Conservation (phyloP, 2,329 filamentous ascomycete genomes). For the Fusarium secorum region DNA sequence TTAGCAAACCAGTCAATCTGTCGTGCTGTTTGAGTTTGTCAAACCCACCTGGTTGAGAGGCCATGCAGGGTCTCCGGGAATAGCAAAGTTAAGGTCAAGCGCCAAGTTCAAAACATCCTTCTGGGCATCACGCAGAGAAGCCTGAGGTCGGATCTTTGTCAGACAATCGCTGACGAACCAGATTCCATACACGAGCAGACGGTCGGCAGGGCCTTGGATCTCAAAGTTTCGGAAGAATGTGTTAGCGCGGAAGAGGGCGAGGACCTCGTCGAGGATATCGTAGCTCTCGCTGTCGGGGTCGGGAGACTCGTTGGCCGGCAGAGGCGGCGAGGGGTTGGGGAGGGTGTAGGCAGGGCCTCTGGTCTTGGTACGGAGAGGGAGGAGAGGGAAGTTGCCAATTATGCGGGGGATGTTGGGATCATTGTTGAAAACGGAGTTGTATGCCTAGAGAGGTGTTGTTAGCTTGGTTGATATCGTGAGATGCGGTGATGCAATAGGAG, state of each 20-base stretch:
- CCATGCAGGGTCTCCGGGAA: slow-evolving; percentile 92
- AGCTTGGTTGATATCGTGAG: slow-evolving; percentile 29
- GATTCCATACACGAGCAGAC: slow-evolving; percentile 95
- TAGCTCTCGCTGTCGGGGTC: slow-evolving; percentile 93
- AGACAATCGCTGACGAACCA: slow-evolving; percentile 92
- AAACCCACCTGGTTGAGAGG: slow-evolving; percentile 81
- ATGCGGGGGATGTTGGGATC: slow-evolving; percentile 71
- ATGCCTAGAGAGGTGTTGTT: slow-evolving; percentile 69
- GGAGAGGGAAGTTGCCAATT: slow-evolving; percentile 91
- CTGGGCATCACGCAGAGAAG: slow-evolving; percentile 65
- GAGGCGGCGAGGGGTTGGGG: slow-evolving; percentile 62
- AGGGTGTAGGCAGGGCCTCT: slow-evolving; percentile 94
- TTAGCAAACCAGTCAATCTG: slow-evolving; percentile 1
- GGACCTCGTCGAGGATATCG: slow-evolving; percentile 93
- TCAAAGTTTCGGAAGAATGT: slow-evolving; percentile 99
- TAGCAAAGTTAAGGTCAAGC: slow-evolving; percentile 91
- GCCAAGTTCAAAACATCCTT: slow-evolving; percentile 89
- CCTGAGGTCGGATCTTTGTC: slow-evolving; percentile 81
- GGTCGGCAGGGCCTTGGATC: slow-evolving; percentile 94
- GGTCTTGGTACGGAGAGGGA: slow-evolving; percentile 92
- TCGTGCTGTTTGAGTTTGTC: background rate
- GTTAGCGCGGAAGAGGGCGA: slow-evolving; percentile 94
- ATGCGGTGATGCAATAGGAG: slow-evolving; percentile 22
- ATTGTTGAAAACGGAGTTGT: slow-evolving; percentile 95
- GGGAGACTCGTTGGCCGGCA: slow-evolving; percentile 68